Evolutionary conservation across 495 filamentous ascomycete species (phyloP).

Genomic region (Extremus antarcticus): DNA sequence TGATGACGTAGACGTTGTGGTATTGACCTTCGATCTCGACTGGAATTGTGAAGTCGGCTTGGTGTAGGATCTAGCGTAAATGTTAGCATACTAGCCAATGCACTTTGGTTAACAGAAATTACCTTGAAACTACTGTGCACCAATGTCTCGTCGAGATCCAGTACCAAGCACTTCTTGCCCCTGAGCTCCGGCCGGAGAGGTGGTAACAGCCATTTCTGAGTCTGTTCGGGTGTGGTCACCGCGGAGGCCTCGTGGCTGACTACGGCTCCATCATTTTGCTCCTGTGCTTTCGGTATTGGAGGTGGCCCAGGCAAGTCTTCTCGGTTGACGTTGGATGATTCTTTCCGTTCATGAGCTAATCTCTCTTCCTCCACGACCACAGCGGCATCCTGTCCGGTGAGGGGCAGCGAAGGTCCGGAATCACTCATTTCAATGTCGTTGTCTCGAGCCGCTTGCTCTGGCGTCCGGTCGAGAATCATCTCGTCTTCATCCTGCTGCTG

Average conservation of each 20-base stretch:
- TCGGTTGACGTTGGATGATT: slow-evolving; percentile 1
- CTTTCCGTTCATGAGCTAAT: not conserved
- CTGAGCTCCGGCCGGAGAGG: slow-evolving; percentile 65
- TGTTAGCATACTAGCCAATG: slow-evolving; percentile 16
- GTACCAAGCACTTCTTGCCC: slow-evolving; percentile 84
- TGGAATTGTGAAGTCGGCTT: slow-evolving; percentile 97
- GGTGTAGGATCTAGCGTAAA: slow-evolving; percentile 68
- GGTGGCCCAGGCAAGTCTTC: slow-evolving; percentile 27
- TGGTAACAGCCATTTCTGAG: slow-evolving; percentile 66
- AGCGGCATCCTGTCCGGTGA: slow-evolving; percentile 28
- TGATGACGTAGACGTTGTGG: slow-evolving; percentile 99
- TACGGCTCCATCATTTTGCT: slow-evolving; percentile 11
- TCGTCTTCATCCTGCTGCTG: slow-evolving; percentile 28
- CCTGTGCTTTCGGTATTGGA: slow-evolving; percentile 26
- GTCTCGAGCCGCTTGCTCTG: slow-evolving; percentile 38
- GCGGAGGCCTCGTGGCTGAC: slow-evolving; percentile 15
- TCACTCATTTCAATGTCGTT: slow-evolving; percentile 56
- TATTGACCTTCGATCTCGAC: slow-evolving; percentile 98
- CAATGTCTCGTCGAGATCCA: slow-evolving; percentile 96
- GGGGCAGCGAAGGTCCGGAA: slow-evolving; percentile 29
- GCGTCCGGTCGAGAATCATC: slow-evolving; percentile 35
- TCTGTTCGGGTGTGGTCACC: slow-evolving; percentile 25
- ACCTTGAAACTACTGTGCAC: slow-evolving; percentile 99
- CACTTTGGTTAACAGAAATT: slow-evolving; percentile 5
- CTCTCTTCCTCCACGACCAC: slow-evolving; percentile 10